Conservation (phyloP, 225 moss, liverwort and hornwort species). For the Rhytidiadelphus loreus region DNA sequence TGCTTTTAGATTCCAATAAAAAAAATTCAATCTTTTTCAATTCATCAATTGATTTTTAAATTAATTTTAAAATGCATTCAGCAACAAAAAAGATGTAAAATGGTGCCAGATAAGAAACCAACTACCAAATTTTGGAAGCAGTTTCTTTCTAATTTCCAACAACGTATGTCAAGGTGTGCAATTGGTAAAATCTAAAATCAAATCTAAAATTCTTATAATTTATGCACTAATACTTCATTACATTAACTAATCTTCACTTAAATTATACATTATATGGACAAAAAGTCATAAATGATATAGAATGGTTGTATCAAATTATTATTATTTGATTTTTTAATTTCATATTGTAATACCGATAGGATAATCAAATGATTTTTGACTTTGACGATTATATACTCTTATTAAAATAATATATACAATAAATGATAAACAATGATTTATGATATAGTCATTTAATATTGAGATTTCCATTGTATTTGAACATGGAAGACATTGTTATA, state of each 20-base stretch:
- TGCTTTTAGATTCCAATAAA: neutral
- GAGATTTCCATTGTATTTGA: neutral
- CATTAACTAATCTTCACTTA: neutral
- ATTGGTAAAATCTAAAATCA: constrained; percentile 8
- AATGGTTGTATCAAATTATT: neutral
- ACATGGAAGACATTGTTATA: too few relatives aligned
- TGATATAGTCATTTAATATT: too few relatives aligned
- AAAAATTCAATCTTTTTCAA: neutral
- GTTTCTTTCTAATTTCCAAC: constrained; percentile 1
- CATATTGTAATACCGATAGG: neutral
- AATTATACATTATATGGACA: neutral
- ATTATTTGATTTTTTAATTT: neutral
- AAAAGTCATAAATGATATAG: neutral
- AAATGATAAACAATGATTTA: neutral
- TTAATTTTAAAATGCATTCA: neutral
- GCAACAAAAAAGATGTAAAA: neutral
- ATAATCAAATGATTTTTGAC: too few relatives aligned
- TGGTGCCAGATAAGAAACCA: neutral
- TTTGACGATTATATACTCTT: accelerated
- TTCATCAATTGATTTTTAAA: neutral
- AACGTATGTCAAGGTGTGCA: constrained; percentile 30
- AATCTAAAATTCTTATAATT: neutral
- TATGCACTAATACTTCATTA: neutral
- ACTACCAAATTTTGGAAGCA: neutral
- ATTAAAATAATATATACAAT: neutral